Base-by-base conservation (phyloP, 139 green algal species). In the Astrephomene gubernaculifera region DNA sequence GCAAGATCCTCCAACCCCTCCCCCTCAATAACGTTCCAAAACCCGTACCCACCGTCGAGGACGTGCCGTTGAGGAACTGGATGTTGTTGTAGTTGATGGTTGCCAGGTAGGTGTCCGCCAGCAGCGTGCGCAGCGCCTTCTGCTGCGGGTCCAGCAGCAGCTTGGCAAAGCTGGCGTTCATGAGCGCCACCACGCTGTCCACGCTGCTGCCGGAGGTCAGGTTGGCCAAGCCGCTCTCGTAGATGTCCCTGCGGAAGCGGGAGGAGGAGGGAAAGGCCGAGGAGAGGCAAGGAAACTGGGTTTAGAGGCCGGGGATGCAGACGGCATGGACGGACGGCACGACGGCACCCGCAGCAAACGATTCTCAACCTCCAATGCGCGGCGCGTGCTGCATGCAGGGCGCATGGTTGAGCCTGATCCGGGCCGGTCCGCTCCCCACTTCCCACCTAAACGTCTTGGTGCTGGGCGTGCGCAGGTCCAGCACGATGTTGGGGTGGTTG, bases 401-500 rank as follows among this genome's bases (percentile, higher is more conserved):
- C n/a, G n/a, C n/a, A n/a, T n/a, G n/a, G n/a, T n/a, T n/a, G n/a
- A n/a, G n/a, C n/a, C n/a, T n/a, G n/a, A n/a, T n/a, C n/a, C n/a
- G n/a, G n/a, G n/a, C n/a, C n/a, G n/a, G n/a, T n/a, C n/a, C n/a
- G n/a, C n/a, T n/a, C n/a, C n/a, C n/a, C n/a, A 9, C 7, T 1
- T 0, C 60, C 2, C 53, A 88, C 83, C 74, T 84, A 52, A 79
- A 79, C 0, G 22, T 24, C 31, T 71, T 79, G n/a, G 74, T 84
- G 65, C 27, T 64, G 24, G 74, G 84, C 36, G 76, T 61, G 29
- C 84, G 74, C 31, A 88, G 75, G 74, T 88, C 84, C 24, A 88
- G 49, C 6, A 81, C 84, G 38, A 88, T 79, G 75, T 88, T 88
- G 75, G 36, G 64, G 84, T 88, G 43, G 65, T 72, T 67, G n/a